These are phyloP conservation scores for Teunomyces barrocoloradensis DNA, from an alignment of 805 yeast species.

Conservation along the genomic window DNA sequence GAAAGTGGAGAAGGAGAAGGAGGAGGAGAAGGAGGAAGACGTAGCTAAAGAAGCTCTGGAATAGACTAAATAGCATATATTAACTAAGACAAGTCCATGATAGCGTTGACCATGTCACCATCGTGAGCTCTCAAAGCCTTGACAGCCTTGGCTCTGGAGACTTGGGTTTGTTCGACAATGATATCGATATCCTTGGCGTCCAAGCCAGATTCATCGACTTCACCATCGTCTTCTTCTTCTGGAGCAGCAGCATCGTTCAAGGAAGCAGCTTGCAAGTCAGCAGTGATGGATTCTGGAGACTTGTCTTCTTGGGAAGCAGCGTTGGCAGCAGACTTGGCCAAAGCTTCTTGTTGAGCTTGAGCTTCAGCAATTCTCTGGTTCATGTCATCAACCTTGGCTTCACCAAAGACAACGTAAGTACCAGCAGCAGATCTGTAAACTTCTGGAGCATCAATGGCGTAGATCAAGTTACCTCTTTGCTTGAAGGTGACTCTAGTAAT, in stretches of 20 bases:
- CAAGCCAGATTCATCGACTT: slow-evolving; percentile 82
- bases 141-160: slow-evolving; percentile 84
- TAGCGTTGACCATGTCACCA: slow-evolving; percentile 94
- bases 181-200: slow-evolving; percentile 79
- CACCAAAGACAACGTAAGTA: slow-evolving; percentile 95
- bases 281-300: slow-evolving; percentile 77
- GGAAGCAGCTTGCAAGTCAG: slow-evolving; percentile 73
- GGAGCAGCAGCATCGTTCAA: slow-evolving; percentile 41
- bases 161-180: slow-evolving; percentile 88
- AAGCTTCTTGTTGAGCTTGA: slow-evolving; percentile 67
- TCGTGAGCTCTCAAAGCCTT: slow-evolving; percentile 85
- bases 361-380: slow-evolving; percentile 83
- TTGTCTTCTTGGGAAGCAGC: slow-evolving; percentile 42
- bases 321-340: slow-evolving; percentile 43
- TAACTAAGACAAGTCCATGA: slow-evolving; percentile 69
- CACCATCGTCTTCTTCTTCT: slow-evolving; percentile 63
- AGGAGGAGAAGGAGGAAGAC: not conserved
- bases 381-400: slow-evolving; percentile 94
- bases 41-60: too few species aligned
- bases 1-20: not conserved
- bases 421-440: slow-evolving; percentile 93
- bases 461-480: slow-evolving; percentile 86
- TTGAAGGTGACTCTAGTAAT: slow-evolving; percentile 94
- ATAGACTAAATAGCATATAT: not conserved
- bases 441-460: slow-evolving; percentile 91